Evolutionary conservation across 345 rosid genomes (phyloP).

Genomic region (Psidium guajava): DNA sequence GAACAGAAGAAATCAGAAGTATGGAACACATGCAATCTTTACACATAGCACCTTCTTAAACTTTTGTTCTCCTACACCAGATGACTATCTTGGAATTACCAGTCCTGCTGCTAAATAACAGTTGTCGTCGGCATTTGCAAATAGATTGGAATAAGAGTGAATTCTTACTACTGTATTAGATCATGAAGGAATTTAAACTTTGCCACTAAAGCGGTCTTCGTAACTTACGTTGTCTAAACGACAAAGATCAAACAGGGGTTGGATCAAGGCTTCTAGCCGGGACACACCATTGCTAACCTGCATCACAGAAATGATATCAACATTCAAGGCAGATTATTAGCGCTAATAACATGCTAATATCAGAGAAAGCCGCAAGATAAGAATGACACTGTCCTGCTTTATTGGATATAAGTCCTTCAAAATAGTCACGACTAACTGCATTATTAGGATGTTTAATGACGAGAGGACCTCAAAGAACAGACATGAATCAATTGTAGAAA

Average conservation of each 20-base stretch:
- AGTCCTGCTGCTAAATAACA: neutral
- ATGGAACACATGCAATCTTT: neutral
- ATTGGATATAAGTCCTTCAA: no score
- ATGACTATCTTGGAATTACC: neutral
- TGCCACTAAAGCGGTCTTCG: neutral
- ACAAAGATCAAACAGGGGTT: conserved; percentile 65
- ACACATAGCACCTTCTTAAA: neutral
- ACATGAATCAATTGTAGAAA: no score
- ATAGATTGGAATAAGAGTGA: neutral
- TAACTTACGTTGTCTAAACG: conserved; percentile 46
- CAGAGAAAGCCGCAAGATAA: neutral
- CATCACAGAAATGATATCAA: neutral
- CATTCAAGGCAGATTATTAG: neutral
- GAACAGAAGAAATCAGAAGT: neutral
- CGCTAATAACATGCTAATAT: neutral
- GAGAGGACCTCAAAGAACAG: no score
- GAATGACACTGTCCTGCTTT: no score
- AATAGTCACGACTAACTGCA: no score
- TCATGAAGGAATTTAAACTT: neutral
- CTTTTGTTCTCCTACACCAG: neutral
- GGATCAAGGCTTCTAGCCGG: conserved; percentile 45
- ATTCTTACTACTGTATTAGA: neutral
- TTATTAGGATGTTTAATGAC: no score
- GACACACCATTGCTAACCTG: conserved; percentile 64
- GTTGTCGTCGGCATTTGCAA: neutral